Evolutionary conservation across 768 basidiomycete species (phyloP).

Genomic region (Trametes gibbosa): DNA sequence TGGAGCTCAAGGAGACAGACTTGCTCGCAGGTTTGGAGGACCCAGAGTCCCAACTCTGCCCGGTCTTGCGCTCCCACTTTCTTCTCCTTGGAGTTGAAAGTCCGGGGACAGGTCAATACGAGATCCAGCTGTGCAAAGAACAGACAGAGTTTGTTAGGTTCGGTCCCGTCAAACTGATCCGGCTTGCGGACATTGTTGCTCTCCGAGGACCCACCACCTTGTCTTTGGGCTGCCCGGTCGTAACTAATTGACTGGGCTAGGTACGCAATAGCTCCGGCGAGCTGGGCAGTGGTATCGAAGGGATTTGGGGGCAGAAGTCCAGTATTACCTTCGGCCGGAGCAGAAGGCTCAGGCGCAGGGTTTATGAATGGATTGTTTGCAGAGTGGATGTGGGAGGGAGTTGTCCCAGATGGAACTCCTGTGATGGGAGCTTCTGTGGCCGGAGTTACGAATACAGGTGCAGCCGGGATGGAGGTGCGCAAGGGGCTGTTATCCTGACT

Average conservation of each 20-base stretch:
- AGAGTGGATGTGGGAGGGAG: no score
- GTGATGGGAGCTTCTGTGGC: no score
- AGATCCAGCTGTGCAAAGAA: conserved; percentile 10
- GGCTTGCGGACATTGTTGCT: neutral
- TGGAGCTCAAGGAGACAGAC: neutral
- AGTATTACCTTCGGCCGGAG: no score
- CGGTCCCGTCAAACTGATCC: neutral
- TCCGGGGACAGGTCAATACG: neutral
- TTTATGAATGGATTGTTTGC: no score
- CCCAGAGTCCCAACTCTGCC: neutral
- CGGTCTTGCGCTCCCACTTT: conserved; percentile 20
- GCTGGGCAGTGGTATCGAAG: neutral
- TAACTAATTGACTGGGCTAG: neutral
- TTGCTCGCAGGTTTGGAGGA: neutral
- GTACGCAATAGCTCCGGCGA: neutral
- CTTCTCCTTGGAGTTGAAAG: conserved; percentile 1
- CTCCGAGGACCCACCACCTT: neutral
- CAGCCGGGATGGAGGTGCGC: no score
- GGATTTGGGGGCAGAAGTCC: neutral
- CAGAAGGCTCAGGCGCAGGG: no score
- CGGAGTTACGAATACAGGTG: no score
- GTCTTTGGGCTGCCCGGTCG: neutral
- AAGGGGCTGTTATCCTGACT: neutral
- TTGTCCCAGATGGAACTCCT: no score
- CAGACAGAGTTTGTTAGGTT: conserved; percentile 1